phyloP scores from a whole-genome alignment of 208 protist genomes.

The Wallacemonas sp. region DNA sequence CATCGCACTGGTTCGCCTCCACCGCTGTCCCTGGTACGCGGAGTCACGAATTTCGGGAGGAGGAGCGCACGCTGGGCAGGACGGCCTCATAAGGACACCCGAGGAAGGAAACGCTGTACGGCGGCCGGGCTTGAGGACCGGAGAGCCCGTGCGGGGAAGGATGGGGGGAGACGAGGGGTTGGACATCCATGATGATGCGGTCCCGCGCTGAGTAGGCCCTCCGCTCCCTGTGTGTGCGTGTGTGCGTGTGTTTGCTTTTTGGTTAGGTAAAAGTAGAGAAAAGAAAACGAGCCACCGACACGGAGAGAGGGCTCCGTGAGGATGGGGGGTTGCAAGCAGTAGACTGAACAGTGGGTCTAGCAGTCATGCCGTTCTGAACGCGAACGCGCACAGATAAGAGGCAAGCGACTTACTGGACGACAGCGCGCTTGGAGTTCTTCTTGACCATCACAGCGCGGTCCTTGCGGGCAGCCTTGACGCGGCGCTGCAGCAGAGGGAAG shows the following conservation, averaged over 20 bases:
- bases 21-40: too few species aligned
- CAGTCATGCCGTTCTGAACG: not conserved
- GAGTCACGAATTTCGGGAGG: too few species aligned
- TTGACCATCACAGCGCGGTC: conserved; percentile 82
- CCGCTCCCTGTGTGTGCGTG: too few species aligned
- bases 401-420: conserved; percentile 52
- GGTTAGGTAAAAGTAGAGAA: conserved; percentile 8
- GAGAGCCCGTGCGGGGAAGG: not conserved
- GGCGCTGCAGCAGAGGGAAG: conserved; percentile 96
- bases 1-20: too few species aligned
- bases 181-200: conserved; percentile 18
- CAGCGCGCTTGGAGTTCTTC: conserved; percentile 80
- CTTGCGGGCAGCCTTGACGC: conserved; percentile 73
- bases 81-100: too few species aligned
- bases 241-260: conserved; percentile 14
- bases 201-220: conserved; percentile 27
- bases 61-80: too few species aligned
- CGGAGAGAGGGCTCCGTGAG: not conserved
- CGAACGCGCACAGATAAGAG: not conserved
- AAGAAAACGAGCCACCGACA: not conserved
- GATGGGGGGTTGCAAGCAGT: not conserved
- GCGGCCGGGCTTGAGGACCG: conserved; percentile 4
- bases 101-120: not conserved
- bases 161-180: conserved; percentile 7
- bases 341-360: too few species aligned